Percentiles rank a stretch among this genome's conserved stretches.
Conservation (phyloP, 345 rosid species). For the Rhodamnia rubescens region DNA sequence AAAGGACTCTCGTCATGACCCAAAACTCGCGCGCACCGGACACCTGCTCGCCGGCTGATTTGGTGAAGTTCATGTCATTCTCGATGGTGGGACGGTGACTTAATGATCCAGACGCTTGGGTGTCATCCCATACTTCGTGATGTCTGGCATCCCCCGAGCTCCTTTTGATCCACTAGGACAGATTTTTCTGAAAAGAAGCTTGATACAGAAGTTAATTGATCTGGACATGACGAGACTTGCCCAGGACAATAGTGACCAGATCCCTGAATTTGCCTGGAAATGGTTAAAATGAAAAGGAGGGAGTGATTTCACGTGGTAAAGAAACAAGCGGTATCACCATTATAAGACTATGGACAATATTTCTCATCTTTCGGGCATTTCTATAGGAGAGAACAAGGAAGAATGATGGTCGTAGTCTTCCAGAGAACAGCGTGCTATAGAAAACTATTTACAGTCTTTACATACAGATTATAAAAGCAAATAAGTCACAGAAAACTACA, state of each 20-base stretch:
- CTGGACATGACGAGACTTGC: background rate
- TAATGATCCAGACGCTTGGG: background rate
- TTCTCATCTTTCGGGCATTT: background rate
- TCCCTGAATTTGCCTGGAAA: background rate
- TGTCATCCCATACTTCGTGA: background rate
- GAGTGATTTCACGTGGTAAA: background rate
- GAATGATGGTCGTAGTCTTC: background rate
- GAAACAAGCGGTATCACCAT: background rate
- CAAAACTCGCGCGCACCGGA: background rate
- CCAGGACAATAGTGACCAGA: background rate
- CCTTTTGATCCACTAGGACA: background rate
- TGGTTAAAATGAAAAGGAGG: background rate
- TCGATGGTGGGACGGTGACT: background rate
- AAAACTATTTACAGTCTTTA: background rate
- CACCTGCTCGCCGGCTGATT: background rate
- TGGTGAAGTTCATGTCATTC: background rate
- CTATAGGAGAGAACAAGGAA: background rate
- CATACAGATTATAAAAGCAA: background rate
- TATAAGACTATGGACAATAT: background rate
- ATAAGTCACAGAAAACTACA: background rate
- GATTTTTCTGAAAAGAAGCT: background rate
- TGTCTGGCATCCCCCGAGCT: background rate
- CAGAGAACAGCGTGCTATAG: background rate
- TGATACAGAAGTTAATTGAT: background rate
- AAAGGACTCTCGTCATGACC: background rate